phyloP scores from a whole-genome alignment of 2,329 filamentous ascomycete genomes.

The Alternaria sp. region DNA sequence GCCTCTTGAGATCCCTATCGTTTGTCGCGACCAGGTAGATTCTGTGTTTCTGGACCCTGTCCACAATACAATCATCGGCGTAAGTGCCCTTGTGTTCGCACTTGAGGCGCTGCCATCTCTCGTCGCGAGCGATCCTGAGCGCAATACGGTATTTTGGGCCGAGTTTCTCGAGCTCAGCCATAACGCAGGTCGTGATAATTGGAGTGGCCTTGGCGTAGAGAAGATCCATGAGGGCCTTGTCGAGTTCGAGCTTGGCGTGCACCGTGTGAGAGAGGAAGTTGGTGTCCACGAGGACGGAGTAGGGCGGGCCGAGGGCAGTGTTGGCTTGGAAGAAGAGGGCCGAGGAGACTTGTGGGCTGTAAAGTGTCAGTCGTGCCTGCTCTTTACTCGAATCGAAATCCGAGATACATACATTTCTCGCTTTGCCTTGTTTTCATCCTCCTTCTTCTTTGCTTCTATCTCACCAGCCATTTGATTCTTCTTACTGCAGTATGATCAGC shows the following conservation, averaged over 20 bases:
- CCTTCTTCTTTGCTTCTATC: slow-evolving; percentile 63
- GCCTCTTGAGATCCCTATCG: slow-evolving; percentile 73
- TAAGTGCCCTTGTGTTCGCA: slow-evolving; percentile 92
- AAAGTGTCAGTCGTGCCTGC: slow-evolving; percentile 14
- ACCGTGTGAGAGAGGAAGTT: slow-evolving; percentile 72
- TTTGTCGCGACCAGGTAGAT: slow-evolving; percentile 56
- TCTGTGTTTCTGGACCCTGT: slow-evolving; percentile 55
- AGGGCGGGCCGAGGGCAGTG: slow-evolving; percentile 83
- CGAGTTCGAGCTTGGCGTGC: slow-evolving; percentile 85
- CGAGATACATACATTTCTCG: slow-evolving; percentile 70
- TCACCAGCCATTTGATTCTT: slow-evolving; percentile 77
- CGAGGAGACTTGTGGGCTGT: slow-evolving; percentile 77
- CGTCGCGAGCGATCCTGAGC: slow-evolving; percentile 84
- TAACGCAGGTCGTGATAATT: slow-evolving; percentile 78
- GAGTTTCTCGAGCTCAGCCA: slow-evolving; percentile 88
- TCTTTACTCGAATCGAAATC: slow-evolving; percentile 12
- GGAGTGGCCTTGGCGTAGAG: slow-evolving; percentile 91
- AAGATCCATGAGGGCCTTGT: slow-evolving; percentile 91
- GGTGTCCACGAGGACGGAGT: slow-evolving; percentile 68
- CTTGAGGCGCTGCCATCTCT: slow-evolving; percentile 82
- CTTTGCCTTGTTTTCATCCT: slow-evolving; percentile 69
- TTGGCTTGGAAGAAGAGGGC: slow-evolving; percentile 65
- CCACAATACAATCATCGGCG: slow-evolving; percentile 72
- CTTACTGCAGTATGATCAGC: slow-evolving; percentile 56
- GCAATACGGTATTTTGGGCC: slow-evolving; percentile 87